Evolutionary conservation across 1,139 yeast genomes (phyloP).

Genomic region (Eremothecium sinecaudum): DNA sequence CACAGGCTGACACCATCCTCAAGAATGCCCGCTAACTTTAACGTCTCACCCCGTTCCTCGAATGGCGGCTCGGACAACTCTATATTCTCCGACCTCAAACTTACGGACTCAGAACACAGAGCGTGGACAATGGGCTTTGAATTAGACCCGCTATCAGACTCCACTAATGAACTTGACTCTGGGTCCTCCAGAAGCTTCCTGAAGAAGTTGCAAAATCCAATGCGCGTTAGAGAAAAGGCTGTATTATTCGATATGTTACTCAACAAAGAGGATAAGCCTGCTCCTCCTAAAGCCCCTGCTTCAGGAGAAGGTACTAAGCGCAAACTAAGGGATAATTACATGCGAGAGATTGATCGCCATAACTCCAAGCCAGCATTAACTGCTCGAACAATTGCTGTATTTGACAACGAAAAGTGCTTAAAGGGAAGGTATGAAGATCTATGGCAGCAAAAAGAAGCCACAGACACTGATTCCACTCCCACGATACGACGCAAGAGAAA

Average conservation of each 20-base stretch:
- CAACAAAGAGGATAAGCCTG: conserved; percentile 10
- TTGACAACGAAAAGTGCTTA: no score
- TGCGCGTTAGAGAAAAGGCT: conserved; percentile 28
- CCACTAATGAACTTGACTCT: conserved; percentile 13
- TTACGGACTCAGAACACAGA: conserved; percentile 13
- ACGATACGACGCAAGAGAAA: conserved; percentile 11
- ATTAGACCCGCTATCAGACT: conserved; percentile 14
- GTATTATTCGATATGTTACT: conserved; percentile 26
- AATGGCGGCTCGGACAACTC: conserved; percentile 20
- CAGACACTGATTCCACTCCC: background rate
- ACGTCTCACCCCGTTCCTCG: conserved; percentile 19
- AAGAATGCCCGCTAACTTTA: no score
- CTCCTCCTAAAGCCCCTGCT: background rate
- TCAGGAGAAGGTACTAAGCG: conserved; percentile 4
- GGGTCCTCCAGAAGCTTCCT: conserved; percentile 2
- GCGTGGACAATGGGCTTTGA: conserved; percentile 21
- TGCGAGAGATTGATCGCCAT: conserved; percentile 16
- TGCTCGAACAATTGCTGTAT: no score
- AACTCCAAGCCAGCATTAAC: conserved; percentile 5
- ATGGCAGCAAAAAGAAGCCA: background rate
- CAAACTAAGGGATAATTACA: conserved; percentile 11
- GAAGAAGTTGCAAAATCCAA: conserved; percentile 22
- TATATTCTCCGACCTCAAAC: conserved; percentile 20
- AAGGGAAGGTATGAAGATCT: conserved; percentile 1
- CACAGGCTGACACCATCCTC: no score